These are phyloP conservation scores for Cladosporium austrohemisphaericum DNA, from an alignment of 2,329 filamentous ascomycete species.

Conservation along the genomic window DNA sequence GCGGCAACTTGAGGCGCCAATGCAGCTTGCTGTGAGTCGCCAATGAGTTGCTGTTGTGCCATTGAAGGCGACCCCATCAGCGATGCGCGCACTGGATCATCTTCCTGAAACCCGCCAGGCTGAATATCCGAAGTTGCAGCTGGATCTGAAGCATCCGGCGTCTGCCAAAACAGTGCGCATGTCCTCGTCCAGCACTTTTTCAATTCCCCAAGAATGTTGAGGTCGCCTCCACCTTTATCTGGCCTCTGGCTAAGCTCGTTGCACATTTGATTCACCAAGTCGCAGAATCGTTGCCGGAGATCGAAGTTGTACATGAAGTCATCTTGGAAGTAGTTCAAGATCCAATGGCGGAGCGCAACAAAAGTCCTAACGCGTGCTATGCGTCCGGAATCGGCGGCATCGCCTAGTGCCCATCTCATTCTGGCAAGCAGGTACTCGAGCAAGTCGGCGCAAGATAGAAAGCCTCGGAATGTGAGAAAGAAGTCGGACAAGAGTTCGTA, in stretches of 20 bases:
- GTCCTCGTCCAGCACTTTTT: slow-evolving; percentile 97
- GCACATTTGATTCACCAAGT: slow-evolving; percentile 66
- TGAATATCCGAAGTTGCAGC: slow-evolving; percentile 64
- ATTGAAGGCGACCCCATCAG: neutral
- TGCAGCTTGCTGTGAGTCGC: slow-evolving; percentile 14
- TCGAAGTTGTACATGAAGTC: slow-evolving; percentile 79
- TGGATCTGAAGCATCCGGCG: slow-evolving; percentile 53
- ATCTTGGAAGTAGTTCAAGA: slow-evolving; percentile 94
- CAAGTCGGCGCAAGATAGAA: slow-evolving; percentile 72
- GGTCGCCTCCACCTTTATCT: slow-evolving; percentile 56
- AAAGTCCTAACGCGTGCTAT: slow-evolving; percentile 96
- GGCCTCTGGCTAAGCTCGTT: slow-evolving; percentile 49
- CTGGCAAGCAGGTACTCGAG: slow-evolving; percentile 80
- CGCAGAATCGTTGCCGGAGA: slow-evolving; percentile 74
- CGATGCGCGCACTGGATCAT: slow-evolving; percentile 7
- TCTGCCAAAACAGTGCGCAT: slow-evolving; percentile 86
- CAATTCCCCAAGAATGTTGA: slow-evolving; percentile 88
- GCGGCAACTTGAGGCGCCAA: slow-evolving; percentile 10
- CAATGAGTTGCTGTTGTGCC: slow-evolving; percentile 4
- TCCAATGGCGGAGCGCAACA: slow-evolving; percentile 93
- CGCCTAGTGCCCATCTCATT: slow-evolving; percentile 78
- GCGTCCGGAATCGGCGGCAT: slow-evolving; percentile 77
- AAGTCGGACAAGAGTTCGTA: slow-evolving; percentile 97
- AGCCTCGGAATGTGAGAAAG: slow-evolving; percentile 89
- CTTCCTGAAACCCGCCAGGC: slow-evolving; percentile 60